A percentile compares a stretch with the other conserved stretches of the same genome.
Conservation (phyloP, 345 rosid species). For the Hypericum perforatum region DNA sequence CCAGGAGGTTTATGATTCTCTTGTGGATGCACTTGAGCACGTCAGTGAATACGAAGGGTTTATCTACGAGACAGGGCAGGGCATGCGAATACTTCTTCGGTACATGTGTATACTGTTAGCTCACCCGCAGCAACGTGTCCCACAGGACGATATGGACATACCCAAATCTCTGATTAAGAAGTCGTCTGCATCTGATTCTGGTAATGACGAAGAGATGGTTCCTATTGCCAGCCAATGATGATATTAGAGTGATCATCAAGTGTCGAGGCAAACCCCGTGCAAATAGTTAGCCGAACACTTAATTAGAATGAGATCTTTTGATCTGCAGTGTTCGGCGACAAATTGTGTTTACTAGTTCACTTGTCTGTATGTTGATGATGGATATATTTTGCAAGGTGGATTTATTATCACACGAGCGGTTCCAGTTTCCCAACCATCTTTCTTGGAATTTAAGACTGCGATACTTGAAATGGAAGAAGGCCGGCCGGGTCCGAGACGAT, state of each 20-base stretch:
- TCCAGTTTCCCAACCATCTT: no score
- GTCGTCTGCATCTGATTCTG: constrained; percentile 34
- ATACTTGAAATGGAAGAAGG: no score
- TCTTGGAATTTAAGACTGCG: no score
- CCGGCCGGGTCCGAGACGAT: no score
- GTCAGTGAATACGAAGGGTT: constrained; percentile 82
- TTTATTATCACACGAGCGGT: no score
- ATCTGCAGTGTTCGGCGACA: no score
- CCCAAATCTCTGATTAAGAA: constrained; percentile 73
- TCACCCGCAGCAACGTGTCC: constrained; percentile 83
- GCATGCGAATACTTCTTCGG: constrained; percentile 55
- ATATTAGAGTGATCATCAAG: background rate
- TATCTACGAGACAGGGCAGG: constrained; percentile 75
- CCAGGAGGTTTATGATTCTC: constrained; percentile 69
- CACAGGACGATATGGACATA: constrained; percentile 62
- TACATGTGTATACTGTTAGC: constrained; percentile 53
- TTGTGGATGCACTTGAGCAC: constrained; percentile 68
- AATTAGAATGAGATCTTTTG: no score
- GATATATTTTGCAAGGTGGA: no score
- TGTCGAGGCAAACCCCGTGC: background rate
- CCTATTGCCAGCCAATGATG: constrained; percentile 43
- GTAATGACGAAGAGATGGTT: constrained; percentile 35
- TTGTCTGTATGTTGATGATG: no score
- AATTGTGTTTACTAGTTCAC: no score
- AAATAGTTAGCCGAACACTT: no score